phyloP scores from a whole-genome alignment of 1,284 basidiomycete genomes.

The Melanopsichium pennsylvanicum region DNA sequence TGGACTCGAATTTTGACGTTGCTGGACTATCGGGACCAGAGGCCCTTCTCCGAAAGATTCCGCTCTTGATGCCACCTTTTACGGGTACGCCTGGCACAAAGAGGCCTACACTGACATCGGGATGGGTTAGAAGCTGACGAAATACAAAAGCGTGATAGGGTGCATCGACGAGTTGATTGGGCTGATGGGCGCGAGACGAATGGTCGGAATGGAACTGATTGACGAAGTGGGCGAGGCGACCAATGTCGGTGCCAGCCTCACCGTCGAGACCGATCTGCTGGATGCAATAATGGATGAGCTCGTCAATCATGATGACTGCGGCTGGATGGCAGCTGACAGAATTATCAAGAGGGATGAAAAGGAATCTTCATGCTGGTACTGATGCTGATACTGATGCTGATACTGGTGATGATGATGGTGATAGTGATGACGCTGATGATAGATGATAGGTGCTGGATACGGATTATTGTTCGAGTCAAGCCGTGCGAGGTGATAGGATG shows the following conservation, averaged over 20 bases:
- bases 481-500: background rate
- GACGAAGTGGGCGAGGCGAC: constrained; percentile 76
- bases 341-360: too few species aligned
- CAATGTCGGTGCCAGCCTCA: constrained; percentile 78
- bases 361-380: too few species aligned
- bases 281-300: constrained; percentile 77
- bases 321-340: background rate
- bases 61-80: constrained; percentile 15
- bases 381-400: too few species aligned
- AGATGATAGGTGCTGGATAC: too few species aligned
- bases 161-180: constrained; percentile 74
- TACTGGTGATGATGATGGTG: too few species aligned
- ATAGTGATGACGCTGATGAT: background rate
- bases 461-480: background rate
- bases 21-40: constrained; percentile 8
- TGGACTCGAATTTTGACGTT: background rate
- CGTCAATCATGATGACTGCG: constrained; percentile 71
- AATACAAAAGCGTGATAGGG: constrained; percentile 81
- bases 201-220: constrained; percentile 71
- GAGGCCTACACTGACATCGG: constrained; percentile 75
- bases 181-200: constrained; percentile 64
- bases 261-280: constrained; percentile 82
- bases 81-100: constrained; percentile 14
- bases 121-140: constrained; percentile 77
- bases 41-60: constrained; percentile 9